Evolutionary conservation across 2,329 filamentous ascomycete species (phyloP), one percentile per base, ranked within the genome.

Genomic region (Colletotrichum tofieldiae): DNA sequence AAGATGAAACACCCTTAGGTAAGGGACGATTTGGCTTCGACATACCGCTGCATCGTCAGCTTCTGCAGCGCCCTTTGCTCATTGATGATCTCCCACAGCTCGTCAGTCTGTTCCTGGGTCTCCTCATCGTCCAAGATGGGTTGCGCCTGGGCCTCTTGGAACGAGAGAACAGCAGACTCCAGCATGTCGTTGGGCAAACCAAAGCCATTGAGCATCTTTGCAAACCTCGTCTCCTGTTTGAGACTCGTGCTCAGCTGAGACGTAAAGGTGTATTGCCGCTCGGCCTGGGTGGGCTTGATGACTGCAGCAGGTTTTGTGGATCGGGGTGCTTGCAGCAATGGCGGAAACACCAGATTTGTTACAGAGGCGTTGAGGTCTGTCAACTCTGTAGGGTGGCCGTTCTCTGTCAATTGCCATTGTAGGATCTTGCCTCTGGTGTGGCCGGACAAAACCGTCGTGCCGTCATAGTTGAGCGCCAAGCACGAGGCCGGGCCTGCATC

Each of bases 391-490:
- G 89, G 88, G 73, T 93, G 92, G 71, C 90, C 90, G 72, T 90
- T 89, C 75, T 92, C 91, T 47, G 91, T 90, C 35, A 96, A 87
- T 79, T 94, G 94, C 96, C 96, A 98, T 65, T 89, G 87, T 41
- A 94, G 84, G 51, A 98, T 88, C 77, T 93, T 93, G 62, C 96
- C 96, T 76, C 89, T 93, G 23, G 89, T 85, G 78, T 98, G 95
- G 7, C 95, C 95, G 3, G 95, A 95, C 35, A 98, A 82, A 29
- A 98, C 84, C 9, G 87, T 89, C 54, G 92, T 95, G 35, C 94
- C 93, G 80, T 98, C 96, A 81, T 96, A 95, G 78, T 90, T 95
- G 65, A 97, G 82, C 26, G 89, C 88, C 68, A 98, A 79, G 77
- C 93, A 93, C 32, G 91, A 88, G 5, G 89, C 89, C 16, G 89